phyloP scores from a whole-genome alignment of 768 basidiomycete genomes.

The Leccinum olivaceopallidum region DNA sequence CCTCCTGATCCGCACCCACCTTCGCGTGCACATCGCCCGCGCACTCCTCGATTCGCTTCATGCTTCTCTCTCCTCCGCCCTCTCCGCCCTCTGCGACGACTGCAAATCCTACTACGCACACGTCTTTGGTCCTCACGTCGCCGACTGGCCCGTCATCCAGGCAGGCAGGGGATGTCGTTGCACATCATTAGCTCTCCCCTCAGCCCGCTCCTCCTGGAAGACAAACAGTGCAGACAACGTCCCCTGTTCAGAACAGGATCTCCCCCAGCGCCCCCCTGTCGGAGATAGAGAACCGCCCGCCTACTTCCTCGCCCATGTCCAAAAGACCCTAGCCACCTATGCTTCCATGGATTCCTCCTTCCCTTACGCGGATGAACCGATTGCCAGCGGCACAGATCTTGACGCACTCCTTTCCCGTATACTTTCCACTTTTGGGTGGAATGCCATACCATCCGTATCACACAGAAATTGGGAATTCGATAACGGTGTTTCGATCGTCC shows the following conservation, averaged over 20 bases:
- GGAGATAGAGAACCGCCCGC: conserved; percentile 32
- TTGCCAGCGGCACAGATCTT: conserved; percentile 32
- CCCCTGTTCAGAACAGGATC: conserved; percentile 17
- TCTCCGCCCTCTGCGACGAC: conserved; percentile 43
- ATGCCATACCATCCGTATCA: conserved; percentile 12
- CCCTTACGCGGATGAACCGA: conserved; percentile 27
- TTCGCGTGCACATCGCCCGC: conserved; percentile 44
- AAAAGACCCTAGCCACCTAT: conserved; percentile 48
- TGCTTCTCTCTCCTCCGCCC: conserved; percentile 35
- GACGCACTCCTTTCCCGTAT: conserved; percentile 45
- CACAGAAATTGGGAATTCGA: conserved; percentile 31
- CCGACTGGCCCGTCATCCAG: conserved; percentile 54
- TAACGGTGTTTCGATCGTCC: conserved; percentile 26
- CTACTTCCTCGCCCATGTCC: conserved; percentile 37
- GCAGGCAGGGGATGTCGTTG: conserved; percentile 49
- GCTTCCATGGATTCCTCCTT: conserved; percentile 40
- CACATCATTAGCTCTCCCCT: conserved; percentile 24
- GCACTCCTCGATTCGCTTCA: conserved; percentile 44
- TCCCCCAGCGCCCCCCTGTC: conserved; percentile 34
- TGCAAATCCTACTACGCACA: conserved; percentile 53
- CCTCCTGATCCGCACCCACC: conserved; percentile 48
- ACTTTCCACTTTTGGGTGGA: conserved; percentile 46
- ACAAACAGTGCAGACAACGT: conserved; percentile 5
- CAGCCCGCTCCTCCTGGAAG: conserved; percentile 10
- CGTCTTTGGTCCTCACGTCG: conserved; percentile 53